Conservation (phyloP, 139 green algal genomes). For the Limnomonas spitsbergensis region DNA sequence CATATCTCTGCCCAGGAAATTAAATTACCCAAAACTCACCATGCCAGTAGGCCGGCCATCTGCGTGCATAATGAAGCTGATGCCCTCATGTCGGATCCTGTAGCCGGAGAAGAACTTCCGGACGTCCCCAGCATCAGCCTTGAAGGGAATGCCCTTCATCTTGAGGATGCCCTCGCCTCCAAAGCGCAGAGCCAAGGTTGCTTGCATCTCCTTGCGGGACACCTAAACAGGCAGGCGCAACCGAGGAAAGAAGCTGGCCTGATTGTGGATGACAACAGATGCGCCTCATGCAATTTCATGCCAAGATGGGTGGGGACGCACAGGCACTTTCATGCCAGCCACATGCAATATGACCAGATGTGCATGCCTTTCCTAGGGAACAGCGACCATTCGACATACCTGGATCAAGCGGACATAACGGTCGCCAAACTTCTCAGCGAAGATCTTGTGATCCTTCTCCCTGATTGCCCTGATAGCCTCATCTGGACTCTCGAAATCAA, state of each 20-base stretch:
- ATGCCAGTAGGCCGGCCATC: slow-evolving; percentile 76
- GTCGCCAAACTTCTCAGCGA: slow-evolving; percentile 64
- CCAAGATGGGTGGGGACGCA: too few species aligned
- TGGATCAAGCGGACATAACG: slow-evolving; percentile 62
- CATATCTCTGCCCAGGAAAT: too few species aligned
- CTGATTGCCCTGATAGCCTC: slow-evolving; percentile 55
- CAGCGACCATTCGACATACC: too few species aligned
- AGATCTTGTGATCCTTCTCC: slow-evolving; percentile 65
- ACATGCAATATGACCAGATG: too few species aligned
- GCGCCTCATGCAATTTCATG: too few species aligned
- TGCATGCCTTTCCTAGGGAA: too few species aligned
- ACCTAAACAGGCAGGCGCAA: too few species aligned
- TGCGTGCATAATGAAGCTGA: slow-evolving; percentile 64
- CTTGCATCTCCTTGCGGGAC: slow-evolving; percentile 67
- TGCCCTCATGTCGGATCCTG: slow-evolving; percentile 62
- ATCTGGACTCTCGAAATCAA: slow-evolving; percentile 68
- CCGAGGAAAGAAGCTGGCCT: too few species aligned
- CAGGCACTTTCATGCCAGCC: too few species aligned
- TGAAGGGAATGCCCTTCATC: slow-evolving; percentile 72
- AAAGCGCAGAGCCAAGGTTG: slow-evolving; percentile 61
- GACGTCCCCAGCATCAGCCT: slow-evolving; percentile 30
- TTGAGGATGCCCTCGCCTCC: slow-evolving; percentile 71
- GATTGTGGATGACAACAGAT: too few species aligned
- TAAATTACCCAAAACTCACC: too few species aligned
- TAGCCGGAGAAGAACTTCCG: slow-evolving; percentile 59